Conservation (phyloP, 2,329 filamentous ascomycete species). For the Hypoxylon rubiginosum region DNA sequence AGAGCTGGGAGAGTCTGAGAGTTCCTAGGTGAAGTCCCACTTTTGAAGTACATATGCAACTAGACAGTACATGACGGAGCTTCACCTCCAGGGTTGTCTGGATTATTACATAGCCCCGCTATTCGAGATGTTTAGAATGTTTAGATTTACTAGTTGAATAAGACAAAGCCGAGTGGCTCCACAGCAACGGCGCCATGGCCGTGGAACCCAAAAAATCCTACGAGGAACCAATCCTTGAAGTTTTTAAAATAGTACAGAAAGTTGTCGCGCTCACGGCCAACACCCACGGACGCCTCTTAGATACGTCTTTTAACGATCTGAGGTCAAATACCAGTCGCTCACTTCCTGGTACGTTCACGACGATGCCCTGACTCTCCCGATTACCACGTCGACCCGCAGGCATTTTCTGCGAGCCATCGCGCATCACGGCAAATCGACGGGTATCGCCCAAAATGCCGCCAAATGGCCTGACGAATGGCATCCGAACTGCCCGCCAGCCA, state of each 20-base stretch:
- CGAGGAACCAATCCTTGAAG: background rate
- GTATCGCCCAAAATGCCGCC: constrained; percentile 52
- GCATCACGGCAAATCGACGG: constrained; percentile 36
- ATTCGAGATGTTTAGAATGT: background rate
- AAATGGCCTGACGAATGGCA: constrained; percentile 51
- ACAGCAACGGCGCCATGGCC: constrained; percentile 19
- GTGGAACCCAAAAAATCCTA: constrained; percentile 18
- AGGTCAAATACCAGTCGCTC: constrained; percentile 20
- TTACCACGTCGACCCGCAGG: constrained; percentile 40
- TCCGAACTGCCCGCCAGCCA: constrained; percentile 54
- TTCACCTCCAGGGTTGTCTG: background rate
- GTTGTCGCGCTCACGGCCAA: constrained; percentile 14
- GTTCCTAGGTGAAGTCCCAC: background rate
- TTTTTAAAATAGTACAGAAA: background rate
- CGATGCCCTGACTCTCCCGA: constrained; percentile 41
- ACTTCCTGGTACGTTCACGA: constrained; percentile 20
- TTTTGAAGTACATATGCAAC: background rate
- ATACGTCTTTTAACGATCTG: constrained; percentile 15
- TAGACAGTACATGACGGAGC: constrained; percentile 9
- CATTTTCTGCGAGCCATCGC: constrained; percentile 44
- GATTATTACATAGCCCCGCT: background rate
- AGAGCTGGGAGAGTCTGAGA: background rate
- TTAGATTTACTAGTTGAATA: background rate
- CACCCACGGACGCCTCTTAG: background rate
- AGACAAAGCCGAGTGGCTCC: background rate